Evolutionary conservation across 176 grass and related monocot species (phyloP).

Genomic region (Hordeum vulgare): DNA sequence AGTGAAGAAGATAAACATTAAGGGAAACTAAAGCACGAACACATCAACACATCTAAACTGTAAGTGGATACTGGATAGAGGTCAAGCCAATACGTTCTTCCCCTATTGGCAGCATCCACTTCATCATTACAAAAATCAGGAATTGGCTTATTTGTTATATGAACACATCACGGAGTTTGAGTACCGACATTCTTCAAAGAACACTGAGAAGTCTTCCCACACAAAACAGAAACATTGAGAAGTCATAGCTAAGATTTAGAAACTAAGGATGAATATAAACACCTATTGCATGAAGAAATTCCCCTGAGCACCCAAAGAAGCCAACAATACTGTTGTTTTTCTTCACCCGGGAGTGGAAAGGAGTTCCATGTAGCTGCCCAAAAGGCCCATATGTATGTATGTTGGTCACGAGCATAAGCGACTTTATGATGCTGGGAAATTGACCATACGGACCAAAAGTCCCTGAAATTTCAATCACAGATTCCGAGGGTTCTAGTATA

Average conservation of each 20-base stretch:
- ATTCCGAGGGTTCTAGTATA: not conserved
- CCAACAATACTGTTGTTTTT: not conserved
- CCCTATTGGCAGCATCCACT: too few relatives aligned
- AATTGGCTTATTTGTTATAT: not conserved
- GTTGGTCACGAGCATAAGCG: slow-evolving; percentile 1
- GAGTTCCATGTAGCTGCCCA: not conserved
- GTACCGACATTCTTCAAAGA: too few relatives aligned
- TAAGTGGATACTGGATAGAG: too few relatives aligned
- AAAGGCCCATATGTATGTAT: slow-evolving; percentile 1
- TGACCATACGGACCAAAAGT: not conserved
- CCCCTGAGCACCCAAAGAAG: not conserved
- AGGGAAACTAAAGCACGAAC: too few relatives aligned
- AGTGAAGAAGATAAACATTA: too few relatives aligned
- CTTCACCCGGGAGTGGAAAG: not conserved
- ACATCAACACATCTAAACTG: too few relatives aligned
- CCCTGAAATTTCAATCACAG: not conserved
- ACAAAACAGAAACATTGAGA: not conserved
- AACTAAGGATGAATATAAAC: not conserved
- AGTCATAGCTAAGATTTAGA: not conserved
- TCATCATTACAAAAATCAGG: too few relatives aligned
- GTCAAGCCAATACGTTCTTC: too few relatives aligned
- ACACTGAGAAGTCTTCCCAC: too few relatives aligned
- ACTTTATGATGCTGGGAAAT: not conserved
- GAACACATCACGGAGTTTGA: too few relatives aligned
- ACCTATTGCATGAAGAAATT: not conserved